These are phyloP conservation scores for Tylopilus plumbeoviolaceoides DNA, from an alignment of 768 basidiomycete species.

Conservation along the genomic window DNA sequence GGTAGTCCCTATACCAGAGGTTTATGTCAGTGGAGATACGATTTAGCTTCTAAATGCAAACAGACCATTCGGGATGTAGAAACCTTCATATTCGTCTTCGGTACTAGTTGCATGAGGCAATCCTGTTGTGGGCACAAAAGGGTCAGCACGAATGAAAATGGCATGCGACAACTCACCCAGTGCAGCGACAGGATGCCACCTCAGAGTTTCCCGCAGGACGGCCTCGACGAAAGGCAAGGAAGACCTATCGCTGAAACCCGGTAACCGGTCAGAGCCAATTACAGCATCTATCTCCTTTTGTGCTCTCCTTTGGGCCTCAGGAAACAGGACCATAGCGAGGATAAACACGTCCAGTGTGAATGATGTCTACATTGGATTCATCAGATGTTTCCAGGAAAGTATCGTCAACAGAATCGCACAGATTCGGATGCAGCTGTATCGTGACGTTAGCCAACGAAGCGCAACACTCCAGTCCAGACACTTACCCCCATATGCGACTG, in stretches of 20 bases:
- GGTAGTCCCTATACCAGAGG: constrained; percentile 11
- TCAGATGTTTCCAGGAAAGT: background rate
- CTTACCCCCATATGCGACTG: constrained; percentile 24
- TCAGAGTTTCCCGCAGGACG: constrained; percentile 17
- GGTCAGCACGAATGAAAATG: background rate
- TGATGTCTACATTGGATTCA: constrained; percentile 15
- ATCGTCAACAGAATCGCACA: constrained; percentile 10
- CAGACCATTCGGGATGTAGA: constrained; percentile 23
- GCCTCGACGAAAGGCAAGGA: constrained; percentile 27
- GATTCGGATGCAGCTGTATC: constrained; percentile 25
- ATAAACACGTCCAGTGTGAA: constrained; percentile 19
- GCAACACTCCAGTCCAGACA: background rate
- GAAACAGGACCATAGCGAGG: constrained; percentile 29
- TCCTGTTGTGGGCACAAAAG: constrained; percentile 6
- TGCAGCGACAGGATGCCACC: constrained; percentile 23
- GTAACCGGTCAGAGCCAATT: constrained; percentile 19
- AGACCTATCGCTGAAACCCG: constrained; percentile 19
- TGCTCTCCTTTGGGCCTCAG: constrained; percentile 20
- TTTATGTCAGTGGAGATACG: background rate
- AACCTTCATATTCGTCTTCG: constrained; percentile 24
- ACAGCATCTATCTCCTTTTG: constrained; percentile 24
- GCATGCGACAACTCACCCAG: constrained; percentile 15
- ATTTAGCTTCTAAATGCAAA: background rate
- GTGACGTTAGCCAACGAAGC: background rate
- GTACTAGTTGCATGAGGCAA: constrained; percentile 20